Evolutionary conservation across 2,329 filamentous ascomycete genomes (phyloP).

Genomic region (Fusarium graminum): DNA sequence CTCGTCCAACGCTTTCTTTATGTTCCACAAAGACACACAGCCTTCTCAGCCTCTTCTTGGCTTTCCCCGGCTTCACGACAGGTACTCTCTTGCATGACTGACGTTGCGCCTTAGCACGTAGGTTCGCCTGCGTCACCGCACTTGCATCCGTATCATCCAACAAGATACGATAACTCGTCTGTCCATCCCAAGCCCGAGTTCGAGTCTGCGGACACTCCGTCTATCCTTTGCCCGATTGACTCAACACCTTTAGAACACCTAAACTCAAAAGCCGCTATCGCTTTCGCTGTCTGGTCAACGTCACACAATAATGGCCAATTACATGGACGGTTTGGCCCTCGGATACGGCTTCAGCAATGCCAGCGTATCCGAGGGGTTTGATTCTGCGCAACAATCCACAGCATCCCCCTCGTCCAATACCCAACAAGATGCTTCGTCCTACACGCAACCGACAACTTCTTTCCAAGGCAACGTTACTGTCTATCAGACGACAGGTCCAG

Average conservation of each 20-base stretch:
- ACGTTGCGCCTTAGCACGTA: slow-evolving; percentile 9
- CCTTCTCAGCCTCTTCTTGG: slow-evolving; percentile 40
- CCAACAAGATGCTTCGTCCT: slow-evolving; percentile 38
- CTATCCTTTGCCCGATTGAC: slow-evolving; percentile 17
- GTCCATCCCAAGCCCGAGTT: slow-evolving; percentile 22
- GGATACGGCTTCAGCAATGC: slow-evolving; percentile 47
- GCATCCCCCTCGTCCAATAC: slow-evolving; percentile 45
- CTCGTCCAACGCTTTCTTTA: slow-evolving; percentile 33
- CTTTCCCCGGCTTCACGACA: slow-evolving; percentile 26
- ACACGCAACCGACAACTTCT: slow-evolving; percentile 36
- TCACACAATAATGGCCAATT: slow-evolving; percentile 43
- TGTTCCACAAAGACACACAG: slow-evolving; percentile 35
- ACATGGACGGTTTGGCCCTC: slow-evolving; percentile 43
- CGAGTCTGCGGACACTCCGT: slow-evolving; percentile 29
- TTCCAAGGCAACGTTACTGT: slow-evolving; percentile 55
- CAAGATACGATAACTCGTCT: slow-evolving; percentile 2
- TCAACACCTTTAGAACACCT: slow-evolving; percentile 20
- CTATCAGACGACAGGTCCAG: slow-evolving; percentile 57
- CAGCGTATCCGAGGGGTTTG: slow-evolving; percentile 39
- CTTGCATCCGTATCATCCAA: slow-evolving; percentile 2
- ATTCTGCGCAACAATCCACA: slow-evolving; percentile 41
- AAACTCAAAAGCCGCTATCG: slow-evolving; percentile 14
- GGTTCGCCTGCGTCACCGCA: slow-evolving; percentile 18
- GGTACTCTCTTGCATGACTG: slow-evolving; percentile 23
- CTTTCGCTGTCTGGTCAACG: slow-evolving; percentile 21